Evolutionary conservation across 176 grass and related monocot species (phyloP).

Genomic region (Canna indica): DNA sequence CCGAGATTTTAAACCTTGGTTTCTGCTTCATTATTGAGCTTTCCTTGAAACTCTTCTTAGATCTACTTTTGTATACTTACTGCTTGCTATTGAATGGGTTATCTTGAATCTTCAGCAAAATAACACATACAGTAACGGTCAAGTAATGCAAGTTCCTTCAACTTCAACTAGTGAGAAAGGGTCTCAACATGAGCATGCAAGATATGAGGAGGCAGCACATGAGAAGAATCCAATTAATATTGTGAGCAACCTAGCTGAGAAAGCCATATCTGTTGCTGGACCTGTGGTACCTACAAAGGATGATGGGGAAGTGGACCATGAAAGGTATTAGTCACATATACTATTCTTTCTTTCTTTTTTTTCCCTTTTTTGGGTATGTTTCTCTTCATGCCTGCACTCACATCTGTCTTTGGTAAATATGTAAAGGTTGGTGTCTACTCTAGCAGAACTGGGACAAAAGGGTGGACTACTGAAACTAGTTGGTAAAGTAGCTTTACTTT

Average conservation of each 20-base stretch:
- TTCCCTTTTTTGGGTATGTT: background rate
- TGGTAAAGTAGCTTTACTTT: conserved; percentile 86
- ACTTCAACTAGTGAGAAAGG: conserved; percentile 20
- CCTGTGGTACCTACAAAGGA: conserved; percentile 76
- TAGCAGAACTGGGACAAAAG: conserved; percentile 90
- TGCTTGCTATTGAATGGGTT: conserved; percentile 1
- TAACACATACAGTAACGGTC: conserved; percentile 15
- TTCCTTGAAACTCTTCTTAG: background rate
- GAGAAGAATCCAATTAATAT: conserved; percentile 55
- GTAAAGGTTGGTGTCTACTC: conserved; percentile 72
- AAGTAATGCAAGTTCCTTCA: conserved; percentile 20
- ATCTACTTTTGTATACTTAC: background rate
- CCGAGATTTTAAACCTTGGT: background rate
- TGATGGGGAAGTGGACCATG: conserved; percentile 80
- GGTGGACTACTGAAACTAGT: conserved; percentile 75
- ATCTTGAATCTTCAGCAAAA: conserved; percentile 19
- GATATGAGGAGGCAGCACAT: conserved; percentile 35
- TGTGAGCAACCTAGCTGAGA: conserved; percentile 74
- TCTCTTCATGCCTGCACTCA: conserved; percentile 13
- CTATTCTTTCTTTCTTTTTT: conserved; percentile 2
- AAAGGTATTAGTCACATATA: conserved; percentile 38
- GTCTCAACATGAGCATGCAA: background rate
- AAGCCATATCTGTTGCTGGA: conserved; percentile 85
- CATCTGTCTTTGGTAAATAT: conserved; percentile 23
- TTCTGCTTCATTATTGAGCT: background rate